Conservation (phyloP, 441 rosid species). For the Jatropha podagrica region DNA sequence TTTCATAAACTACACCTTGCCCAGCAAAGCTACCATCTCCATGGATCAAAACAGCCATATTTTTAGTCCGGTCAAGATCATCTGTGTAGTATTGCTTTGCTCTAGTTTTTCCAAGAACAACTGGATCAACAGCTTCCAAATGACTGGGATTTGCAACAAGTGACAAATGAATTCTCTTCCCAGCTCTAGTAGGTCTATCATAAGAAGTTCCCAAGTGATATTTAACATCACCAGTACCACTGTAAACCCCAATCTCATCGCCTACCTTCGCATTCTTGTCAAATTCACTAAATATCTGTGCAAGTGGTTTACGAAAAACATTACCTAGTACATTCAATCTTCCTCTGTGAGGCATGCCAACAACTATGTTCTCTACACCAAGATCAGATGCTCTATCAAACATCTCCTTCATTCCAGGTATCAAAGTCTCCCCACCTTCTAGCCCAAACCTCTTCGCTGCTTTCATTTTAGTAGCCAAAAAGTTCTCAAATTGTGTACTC, state of each 20-base stretch:
- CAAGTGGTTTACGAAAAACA: conserved; percentile 92
- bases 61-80: conserved; percentile 74
- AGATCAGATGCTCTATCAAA: conserved; percentile 94
- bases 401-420: conserved; percentile 99
- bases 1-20: conserved; percentile 96
- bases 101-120: conserved; percentile 93
- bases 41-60: conserved; percentile 85
- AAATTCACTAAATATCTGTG: conserved; percentile 92
- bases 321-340: conserved; percentile 92
- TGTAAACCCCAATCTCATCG: conserved; percentile 90
- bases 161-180: conserved; percentile 89
- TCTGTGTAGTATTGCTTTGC: conserved; percentile 90
- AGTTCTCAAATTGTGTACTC: conserved; percentile 96
- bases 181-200: conserved; percentile 95
- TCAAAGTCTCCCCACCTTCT: conserved; percentile 95
- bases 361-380: conserved; percentile 95
- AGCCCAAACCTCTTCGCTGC: conserved; percentile 97
- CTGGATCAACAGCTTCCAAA: conserved; percentile 96
- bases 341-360: conserved; percentile 98
- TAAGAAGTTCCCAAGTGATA: conserved; percentile 96
- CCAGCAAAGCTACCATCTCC: conserved; percentile 99
- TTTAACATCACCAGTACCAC: conserved; percentile 98
- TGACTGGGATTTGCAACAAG: conserved; percentile 97
- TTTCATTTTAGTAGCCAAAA: conserved; percentile 93
- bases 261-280: conserved; percentile 62